Percentiles rank a stretch among this genome's conserved stretches.
Conservation (phyloP, 768 basidiomycete genomes). For the Hygrophoropsis aurantiaca region DNA sequence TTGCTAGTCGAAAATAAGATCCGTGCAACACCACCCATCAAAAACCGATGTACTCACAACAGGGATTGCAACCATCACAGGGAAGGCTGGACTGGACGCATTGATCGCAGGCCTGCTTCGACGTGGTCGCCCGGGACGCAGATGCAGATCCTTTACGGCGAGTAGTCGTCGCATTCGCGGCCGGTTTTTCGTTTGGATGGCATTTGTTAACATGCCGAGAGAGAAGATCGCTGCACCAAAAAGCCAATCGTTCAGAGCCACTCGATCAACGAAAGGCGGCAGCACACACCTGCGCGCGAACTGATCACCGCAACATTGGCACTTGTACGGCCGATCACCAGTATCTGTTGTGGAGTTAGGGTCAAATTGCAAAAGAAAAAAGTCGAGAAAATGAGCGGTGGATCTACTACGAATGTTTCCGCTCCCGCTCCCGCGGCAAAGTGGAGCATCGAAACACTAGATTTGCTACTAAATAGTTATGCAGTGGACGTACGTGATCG, state of each 20-base stretch:
- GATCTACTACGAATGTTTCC: conserved; percentile 4
- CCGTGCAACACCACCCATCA: neutral
- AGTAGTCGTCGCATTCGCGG: conserved; percentile 32
- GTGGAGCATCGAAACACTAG: conserved; percentile 22
- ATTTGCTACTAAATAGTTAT: conserved; percentile 6
- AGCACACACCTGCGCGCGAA: conserved; percentile 72
- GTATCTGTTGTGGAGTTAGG: conserved; percentile 54
- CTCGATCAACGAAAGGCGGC: conserved; percentile 8
- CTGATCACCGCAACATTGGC: conserved; percentile 85
- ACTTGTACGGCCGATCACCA: conserved; percentile 88
- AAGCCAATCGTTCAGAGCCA: conserved; percentile 3
- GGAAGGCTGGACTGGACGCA: conserved; percentile 75
- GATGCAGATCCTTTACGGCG: conserved; percentile 69
- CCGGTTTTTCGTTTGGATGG: conserved; percentile 71
- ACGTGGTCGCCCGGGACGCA: conserved; percentile 71
- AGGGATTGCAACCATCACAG: conserved; percentile 79
- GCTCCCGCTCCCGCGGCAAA: conserved; percentile 10
- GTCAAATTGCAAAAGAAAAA: conserved; percentile 6
- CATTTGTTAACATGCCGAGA: conserved; percentile 88
- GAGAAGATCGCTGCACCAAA: conserved; percentile 65
- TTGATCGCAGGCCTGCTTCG: conserved; percentile 84
- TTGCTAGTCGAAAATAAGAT: conserved; percentile 44
- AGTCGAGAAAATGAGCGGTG: conserved; percentile 17
- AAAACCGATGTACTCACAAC: conserved; percentile 47
- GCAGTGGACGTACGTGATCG: conserved; percentile 70